Evolutionary conservation across 2,329 filamentous ascomycete genomes (phyloP).

Genomic region (Aspergillus puulaauensis): DNA sequence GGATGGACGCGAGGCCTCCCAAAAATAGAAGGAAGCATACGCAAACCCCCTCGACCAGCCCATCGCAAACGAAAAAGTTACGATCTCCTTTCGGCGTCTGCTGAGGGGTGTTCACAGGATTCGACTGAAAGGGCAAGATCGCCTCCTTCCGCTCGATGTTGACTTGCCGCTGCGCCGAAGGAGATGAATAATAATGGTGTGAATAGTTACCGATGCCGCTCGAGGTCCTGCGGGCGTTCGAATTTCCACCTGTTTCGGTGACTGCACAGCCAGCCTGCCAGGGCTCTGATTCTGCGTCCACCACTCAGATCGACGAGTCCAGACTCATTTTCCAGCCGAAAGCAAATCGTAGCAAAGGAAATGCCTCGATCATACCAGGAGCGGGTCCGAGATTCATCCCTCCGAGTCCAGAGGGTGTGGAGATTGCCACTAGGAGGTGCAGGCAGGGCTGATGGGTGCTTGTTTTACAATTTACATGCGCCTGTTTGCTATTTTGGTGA

Average conservation of each 20-base stretch:
- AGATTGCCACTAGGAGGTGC: slow-evolving; percentile 9
- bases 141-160: background rate
- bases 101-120: background rate
- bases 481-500: slow-evolving; percentile 18
- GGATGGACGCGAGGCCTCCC: slow-evolving; percentile 7
- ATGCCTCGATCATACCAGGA: slow-evolving; percentile 6
- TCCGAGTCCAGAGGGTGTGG: background rate
- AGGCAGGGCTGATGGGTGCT: slow-evolving; percentile 16
- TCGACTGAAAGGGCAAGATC: background rate
- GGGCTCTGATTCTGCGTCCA: background rate
- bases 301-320: slow-evolving; percentile 1
- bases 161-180: background rate
- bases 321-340: background rate
- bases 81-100: background rate
- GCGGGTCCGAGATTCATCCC: slow-evolving; percentile 7
- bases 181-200: background rate
- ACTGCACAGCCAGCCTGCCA: background rate
- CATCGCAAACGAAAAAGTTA: background rate
- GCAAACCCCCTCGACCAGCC: slow-evolving; percentile 10
- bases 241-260: background rate
- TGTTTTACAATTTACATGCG: slow-evolving; percentile 6
- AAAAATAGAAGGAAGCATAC: slow-evolving; percentile 20
- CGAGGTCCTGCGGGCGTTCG: background rate
- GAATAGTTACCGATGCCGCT: background rate
- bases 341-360: background rate